phyloP scores from a whole-genome alignment of 352 stramenopile species.

The Phytopythium cucurbitacearum region DNA sequence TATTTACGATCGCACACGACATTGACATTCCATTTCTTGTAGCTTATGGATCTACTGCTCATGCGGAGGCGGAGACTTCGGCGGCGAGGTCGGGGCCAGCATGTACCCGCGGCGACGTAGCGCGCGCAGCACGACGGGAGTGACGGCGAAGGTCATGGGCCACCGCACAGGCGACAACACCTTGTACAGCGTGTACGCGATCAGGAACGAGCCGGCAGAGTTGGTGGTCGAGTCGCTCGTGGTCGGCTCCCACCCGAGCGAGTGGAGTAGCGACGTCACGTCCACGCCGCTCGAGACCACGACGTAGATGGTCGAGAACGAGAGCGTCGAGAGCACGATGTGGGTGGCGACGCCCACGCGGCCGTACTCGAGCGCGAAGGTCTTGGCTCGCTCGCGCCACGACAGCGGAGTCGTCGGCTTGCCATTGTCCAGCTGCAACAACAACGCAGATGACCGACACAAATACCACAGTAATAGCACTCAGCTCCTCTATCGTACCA shows the following conservation, averaged over 20 bases:
- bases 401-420: constrained; percentile 17
- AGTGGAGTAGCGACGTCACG: constrained; percentile 45
- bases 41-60: background rate
- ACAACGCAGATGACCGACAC: background rate
- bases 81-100: constrained; percentile 26
- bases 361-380: constrained; percentile 79
- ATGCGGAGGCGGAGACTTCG: constrained; percentile 12
- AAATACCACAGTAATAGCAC: background rate
- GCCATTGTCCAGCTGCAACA: constrained; percentile 10
- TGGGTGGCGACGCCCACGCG: constrained; percentile 75
- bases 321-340: constrained; percentile 66
- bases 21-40: background rate
- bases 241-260: constrained; percentile 34
- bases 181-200: constrained; percentile 84
- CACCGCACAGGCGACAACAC: constrained; percentile 67
- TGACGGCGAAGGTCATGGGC: constrained; percentile 78
- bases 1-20: too few relatives aligned
- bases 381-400: constrained; percentile 72
- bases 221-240: constrained; percentile 44
- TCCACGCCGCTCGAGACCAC: constrained; percentile 69
- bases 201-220: constrained; percentile 69
- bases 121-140: constrained; percentile 68
- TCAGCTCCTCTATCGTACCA: background rate
- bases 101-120: constrained; percentile 73
- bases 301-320: constrained; percentile 73